Conservation (phyloP, 2,329 filamentous ascomycete species). For the Fusarium bulbicola region DNA sequence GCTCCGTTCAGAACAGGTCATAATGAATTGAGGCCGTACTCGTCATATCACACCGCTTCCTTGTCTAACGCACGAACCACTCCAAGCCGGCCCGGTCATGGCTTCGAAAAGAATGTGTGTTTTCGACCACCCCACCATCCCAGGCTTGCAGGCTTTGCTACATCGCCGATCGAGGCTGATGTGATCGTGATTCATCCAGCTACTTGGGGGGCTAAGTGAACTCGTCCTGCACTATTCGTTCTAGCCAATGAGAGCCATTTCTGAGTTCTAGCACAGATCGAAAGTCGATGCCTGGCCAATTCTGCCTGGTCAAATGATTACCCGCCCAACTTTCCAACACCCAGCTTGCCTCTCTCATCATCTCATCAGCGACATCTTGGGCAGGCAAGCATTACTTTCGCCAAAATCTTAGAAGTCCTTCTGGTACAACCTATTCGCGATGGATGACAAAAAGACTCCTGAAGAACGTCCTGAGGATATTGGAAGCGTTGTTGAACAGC, state of each 20-base stretch:
- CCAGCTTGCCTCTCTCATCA: neutral
- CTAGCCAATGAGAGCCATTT: neutral
- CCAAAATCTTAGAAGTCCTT: neutral
- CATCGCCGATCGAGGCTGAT: neutral
- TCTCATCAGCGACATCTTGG: neutral
- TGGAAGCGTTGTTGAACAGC: neutral
- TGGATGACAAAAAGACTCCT: neutral
- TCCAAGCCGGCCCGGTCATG: neutral
- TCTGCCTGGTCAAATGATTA: neutral
- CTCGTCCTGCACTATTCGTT: neutral
- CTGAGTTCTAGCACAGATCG: neutral
- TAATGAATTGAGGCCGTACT: too few species aligned
- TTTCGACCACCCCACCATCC: neutral
- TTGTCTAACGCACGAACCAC: neutral
- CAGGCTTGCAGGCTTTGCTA: neutral
- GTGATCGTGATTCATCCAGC: neutral
- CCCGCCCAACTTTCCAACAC: neutral
- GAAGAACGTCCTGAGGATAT: neutral
- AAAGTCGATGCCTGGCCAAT: neutral
- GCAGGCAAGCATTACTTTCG: fast-evolving
- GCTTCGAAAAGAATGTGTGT: neutral
- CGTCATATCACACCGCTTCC: neutral
- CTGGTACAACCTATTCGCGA: neutral
- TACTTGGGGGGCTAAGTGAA: neutral
- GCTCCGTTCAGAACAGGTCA: too few species aligned